These are phyloP conservation scores for Eucalyptus sp. DNA, from an alignment of 345 rosid genomes.

Conservation along the genomic window DNA sequence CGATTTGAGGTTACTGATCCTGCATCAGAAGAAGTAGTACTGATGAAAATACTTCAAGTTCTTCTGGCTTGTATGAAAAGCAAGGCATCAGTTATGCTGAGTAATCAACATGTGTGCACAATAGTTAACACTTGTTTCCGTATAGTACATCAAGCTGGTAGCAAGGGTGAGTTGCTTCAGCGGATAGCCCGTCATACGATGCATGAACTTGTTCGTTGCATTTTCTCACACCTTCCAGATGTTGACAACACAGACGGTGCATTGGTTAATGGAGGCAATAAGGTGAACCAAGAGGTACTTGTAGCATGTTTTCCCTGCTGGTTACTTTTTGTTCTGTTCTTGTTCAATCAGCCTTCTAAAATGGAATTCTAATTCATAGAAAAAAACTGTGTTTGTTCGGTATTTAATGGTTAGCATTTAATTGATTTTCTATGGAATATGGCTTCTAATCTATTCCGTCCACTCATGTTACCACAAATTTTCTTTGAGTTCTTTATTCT, in stretches of 20 bases:
- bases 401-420: not conserved
- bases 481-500: not conserved
- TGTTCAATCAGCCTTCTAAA: not conserved
- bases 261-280: slow-evolving; percentile 59
- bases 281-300: slow-evolving; percentile 54
- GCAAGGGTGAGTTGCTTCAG: slow-evolving; percentile 64
- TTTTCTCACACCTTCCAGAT: slow-evolving; percentile 81
- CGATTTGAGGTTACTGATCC: slow-evolving; percentile 98
- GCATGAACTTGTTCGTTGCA: slow-evolving; percentile 87
- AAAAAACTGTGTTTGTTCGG: not conserved
- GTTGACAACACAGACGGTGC: slow-evolving; percentile 66
- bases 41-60: slow-evolving; percentile 98
- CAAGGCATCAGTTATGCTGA: slow-evolving; percentile 82
- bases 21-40: slow-evolving; percentile 93
- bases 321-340: not conserved
- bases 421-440: not conserved
- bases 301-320: not conserved
- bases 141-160: slow-evolving; percentile 92
- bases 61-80: slow-evolving; percentile 91
- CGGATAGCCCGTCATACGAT: slow-evolving; percentile 89
- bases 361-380: not conserved
- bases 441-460: not conserved
- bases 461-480: not conserved
- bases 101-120: slow-evolving; percentile 96
- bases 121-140: slow-evolving; percentile 97